These are phyloP conservation scores for Globisporangium recalcitrans DNA, from an alignment of 352 stramenopile species.

Conservation along the genomic window DNA sequence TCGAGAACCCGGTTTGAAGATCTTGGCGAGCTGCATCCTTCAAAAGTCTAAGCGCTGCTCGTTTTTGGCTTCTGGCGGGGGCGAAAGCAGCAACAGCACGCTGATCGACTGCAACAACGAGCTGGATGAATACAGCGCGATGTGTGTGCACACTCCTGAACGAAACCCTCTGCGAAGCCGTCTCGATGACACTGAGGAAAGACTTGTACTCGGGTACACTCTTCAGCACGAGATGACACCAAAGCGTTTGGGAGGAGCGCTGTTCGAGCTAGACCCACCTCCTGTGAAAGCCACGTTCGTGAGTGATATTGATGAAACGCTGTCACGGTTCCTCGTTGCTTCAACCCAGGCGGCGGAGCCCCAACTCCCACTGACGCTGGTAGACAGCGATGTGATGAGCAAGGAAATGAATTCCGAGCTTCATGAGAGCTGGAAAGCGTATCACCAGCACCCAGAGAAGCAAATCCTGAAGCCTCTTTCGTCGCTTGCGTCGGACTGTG, in stretches of 20 bases:
- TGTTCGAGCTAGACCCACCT: constrained; percentile 4
- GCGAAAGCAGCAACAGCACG: not conserved
- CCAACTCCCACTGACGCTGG: constrained; percentile 23
- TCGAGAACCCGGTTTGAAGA: constrained; percentile 34
- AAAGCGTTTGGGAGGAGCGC: not conserved
- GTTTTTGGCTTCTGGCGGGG: constrained; percentile 27
- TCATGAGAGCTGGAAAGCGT: constrained; percentile 34
- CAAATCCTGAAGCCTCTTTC: constrained; percentile 9
- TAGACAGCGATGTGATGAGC: constrained; percentile 26
- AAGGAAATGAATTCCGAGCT: constrained; percentile 35
- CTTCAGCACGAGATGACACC: not conserved
- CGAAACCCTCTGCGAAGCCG: constrained; percentile 22
- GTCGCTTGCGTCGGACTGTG: constrained; percentile 13
- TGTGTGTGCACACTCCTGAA: constrained; percentile 11
- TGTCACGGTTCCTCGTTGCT: constrained; percentile 15
- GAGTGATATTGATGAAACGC: constrained; percentile 13
- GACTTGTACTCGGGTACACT: constrained; percentile 9
- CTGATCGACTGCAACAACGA: constrained; percentile 12
- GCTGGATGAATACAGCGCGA: constrained; percentile 18
- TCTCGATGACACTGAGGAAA: constrained; percentile 21
- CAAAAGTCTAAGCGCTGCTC: constrained; percentile 22
- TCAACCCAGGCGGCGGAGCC: not conserved
- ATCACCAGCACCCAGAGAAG: constrained; percentile 21
- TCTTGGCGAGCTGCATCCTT: constrained; percentile 27
- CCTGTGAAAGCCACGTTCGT: constrained; percentile 20